phyloP scores from a whole-genome alignment of 768 basidiomycete genomes.

The Podaxis mareebaensis region DNA sequence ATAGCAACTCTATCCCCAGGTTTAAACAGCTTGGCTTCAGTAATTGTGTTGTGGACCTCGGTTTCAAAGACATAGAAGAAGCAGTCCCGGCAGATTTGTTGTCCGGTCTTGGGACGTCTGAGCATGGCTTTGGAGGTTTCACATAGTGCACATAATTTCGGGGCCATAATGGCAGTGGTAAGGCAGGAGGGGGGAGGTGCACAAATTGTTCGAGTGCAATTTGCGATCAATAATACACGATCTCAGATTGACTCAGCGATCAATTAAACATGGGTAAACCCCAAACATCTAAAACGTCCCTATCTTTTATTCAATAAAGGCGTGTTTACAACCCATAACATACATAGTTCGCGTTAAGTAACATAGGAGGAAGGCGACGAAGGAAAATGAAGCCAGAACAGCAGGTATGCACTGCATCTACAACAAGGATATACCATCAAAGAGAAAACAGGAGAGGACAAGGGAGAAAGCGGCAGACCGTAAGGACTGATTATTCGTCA shows the following conservation, averaged over 20 bases:
- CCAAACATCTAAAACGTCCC: background rate
- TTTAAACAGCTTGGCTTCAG: constrained; percentile 78
- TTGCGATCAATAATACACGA: background rate
- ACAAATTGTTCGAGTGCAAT: background rate
- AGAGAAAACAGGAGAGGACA: background rate
- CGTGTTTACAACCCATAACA: constrained; percentile 2
- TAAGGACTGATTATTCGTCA: background rate
- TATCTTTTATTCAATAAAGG: background rate
- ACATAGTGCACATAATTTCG: constrained; percentile 78
- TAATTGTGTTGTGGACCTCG: constrained; percentile 96
- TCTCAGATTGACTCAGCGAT: constrained; percentile 11
- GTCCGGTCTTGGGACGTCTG: constrained; percentile 94
- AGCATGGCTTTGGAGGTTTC: constrained; percentile 78
- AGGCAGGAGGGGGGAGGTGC: background rate
- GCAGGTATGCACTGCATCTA: constrained; percentile 1
- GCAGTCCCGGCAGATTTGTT: constrained; percentile 95
- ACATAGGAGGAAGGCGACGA: background rate
- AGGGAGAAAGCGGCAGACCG: background rate
- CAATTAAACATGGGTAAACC: constrained; percentile 10
- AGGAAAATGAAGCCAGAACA: background rate
- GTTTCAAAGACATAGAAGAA: constrained; percentile 98
- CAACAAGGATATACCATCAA: background rate
- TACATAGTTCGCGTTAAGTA: background rate
- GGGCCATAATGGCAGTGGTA: constrained; percentile 57
- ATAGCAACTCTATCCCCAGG: constrained; percentile 93